phyloP scores from a whole-genome alignment of 257 asterid genomes.

The Ehretia macrophylla region DNA sequence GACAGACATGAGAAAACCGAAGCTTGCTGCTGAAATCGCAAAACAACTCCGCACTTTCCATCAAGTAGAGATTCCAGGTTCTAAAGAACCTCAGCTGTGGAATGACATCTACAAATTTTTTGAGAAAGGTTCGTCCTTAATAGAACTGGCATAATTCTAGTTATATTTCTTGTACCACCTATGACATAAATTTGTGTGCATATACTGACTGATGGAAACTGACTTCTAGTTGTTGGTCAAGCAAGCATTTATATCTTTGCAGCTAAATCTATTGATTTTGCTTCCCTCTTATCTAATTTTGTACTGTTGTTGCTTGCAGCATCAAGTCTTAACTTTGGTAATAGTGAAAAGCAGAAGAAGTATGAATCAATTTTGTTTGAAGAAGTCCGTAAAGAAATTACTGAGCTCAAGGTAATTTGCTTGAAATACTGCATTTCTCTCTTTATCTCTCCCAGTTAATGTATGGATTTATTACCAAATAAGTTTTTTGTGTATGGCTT shows the following conservation, averaged over 20 bases:
- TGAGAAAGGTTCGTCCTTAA: slow-evolving; percentile 39
- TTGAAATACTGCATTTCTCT: too few species aligned
- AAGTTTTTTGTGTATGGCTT: too few species aligned
- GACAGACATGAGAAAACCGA: slow-evolving; percentile 79
- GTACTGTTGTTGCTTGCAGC: slow-evolving; percentile 46
- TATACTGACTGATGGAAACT: slow-evolving; percentile 1
- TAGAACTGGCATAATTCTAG: not conserved
- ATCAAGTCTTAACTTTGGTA: slow-evolving; percentile 64
- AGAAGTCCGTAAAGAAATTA: slow-evolving; percentile 57
- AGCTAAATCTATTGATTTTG: slow-evolving; percentile 4
- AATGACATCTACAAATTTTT: slow-evolving; percentile 69
- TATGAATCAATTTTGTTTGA: slow-evolving; percentile 63
- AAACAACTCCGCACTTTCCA: slow-evolving; percentile 79
- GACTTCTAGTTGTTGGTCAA: too few species aligned
- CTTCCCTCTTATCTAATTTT: slow-evolving; percentile 20
- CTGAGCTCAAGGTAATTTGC: slow-evolving; percentile 63
- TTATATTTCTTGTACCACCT: not conserved
- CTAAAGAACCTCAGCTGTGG: slow-evolving; percentile 90
- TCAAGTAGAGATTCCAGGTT: slow-evolving; percentile 85
- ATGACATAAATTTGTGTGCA: not conserved
- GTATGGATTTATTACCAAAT: too few species aligned
- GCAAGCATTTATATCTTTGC: too few species aligned
- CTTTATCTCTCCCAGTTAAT: too few species aligned
- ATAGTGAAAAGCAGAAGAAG: slow-evolving; percentile 57
- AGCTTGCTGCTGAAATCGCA: slow-evolving; percentile 77